phyloP scores from a whole-genome alignment of 2,329 filamentous ascomycete genomes.

The Epichloe scottii region DNA sequence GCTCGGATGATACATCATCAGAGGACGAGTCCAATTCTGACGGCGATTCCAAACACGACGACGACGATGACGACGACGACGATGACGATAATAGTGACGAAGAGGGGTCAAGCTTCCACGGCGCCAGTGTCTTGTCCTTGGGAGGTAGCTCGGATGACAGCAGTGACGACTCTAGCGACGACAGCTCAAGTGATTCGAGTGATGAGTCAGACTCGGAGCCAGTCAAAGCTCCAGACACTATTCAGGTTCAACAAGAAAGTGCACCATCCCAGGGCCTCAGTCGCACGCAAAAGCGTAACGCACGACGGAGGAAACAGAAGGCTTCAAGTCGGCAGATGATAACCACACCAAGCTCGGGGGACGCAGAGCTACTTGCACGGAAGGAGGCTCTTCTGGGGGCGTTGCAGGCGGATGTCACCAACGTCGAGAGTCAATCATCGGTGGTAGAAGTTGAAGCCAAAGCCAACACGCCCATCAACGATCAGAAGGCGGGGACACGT shows the following conservation, averaged over 20 bases:
- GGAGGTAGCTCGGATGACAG: background rate
- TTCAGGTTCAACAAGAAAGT: background rate
- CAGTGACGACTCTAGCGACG: constrained; percentile 10
- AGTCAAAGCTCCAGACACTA: constrained; percentile 3
- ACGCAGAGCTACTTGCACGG: constrained; percentile 22
- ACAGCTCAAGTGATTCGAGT: constrained; percentile 11
- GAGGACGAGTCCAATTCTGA: background rate
- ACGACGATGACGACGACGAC: background rate
- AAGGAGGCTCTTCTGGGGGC: constrained; percentile 26
- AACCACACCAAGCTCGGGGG: constrained; percentile 1
- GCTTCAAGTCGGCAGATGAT: constrained; percentile 4
- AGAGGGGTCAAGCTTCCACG: background rate
- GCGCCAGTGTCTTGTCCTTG: background rate
- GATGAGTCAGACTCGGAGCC: constrained; percentile 9
- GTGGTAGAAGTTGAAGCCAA: background rate
- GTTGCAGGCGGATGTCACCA: background rate
- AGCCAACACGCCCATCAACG: background rate
- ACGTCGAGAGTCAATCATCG: background rate
- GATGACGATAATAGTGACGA: background rate
- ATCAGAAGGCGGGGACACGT: background rate
- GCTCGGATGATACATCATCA: constrained; percentile 7
- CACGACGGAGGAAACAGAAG: constrained; percentile 30
- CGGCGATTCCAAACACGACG: background rate
- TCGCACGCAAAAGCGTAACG: constrained; percentile 39
- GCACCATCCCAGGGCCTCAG: constrained; percentile 23